Evolutionary conservation across 208 protist species (phyloP), one percentile per base, ranked within the genome.

Genomic region (Trypanosoma melophagium): DNA sequence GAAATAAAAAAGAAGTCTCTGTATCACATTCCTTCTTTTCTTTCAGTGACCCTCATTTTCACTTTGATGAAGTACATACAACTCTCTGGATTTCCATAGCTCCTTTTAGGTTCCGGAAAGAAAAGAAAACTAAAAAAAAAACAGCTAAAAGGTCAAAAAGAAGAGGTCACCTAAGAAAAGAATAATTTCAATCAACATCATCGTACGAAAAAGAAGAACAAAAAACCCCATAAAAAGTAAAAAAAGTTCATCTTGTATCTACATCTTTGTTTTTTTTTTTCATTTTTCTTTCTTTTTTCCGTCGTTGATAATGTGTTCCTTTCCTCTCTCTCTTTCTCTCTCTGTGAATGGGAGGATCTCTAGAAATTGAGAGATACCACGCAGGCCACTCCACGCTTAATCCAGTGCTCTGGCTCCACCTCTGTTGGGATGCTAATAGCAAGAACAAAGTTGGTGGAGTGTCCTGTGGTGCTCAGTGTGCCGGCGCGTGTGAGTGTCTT

Each of bases 391-490:
- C 98, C 98, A 19, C 96, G 84, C 74, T 98, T 93, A 55, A 98
- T 93, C 98, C 98, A 99, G 81, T 98, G 94, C 31, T 69, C 60
- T 17, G 94, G 81, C 7, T 90, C 66, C 10, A 83, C 71, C 22
- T 84, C 77, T 3, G 95, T 97, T 10, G 97, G 96, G 31, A 99
- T 89, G 52, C 98, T 83, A 52, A 99, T 93, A 14, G 90, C 77
- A 35, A 99, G 85, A 31, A 99, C 93, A 81, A 98, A 99, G 89
- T 99, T 99, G 24, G 98, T 99, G 0, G 97, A 99, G 81, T 99
- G 98, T 25, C 98, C 98, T 2, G 98, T 99, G 7, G 98, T 99
- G 62, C 93, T 97, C 17, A 99, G 90, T 13, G 91, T 97, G 54
- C 98, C 98, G 16, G 93, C 92, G 42, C 98, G 85, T 24, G 90